Base-by-base conservation (phyloP, 2,329 filamentous ascomycete species). In the Sporothrix pallida region DNA sequence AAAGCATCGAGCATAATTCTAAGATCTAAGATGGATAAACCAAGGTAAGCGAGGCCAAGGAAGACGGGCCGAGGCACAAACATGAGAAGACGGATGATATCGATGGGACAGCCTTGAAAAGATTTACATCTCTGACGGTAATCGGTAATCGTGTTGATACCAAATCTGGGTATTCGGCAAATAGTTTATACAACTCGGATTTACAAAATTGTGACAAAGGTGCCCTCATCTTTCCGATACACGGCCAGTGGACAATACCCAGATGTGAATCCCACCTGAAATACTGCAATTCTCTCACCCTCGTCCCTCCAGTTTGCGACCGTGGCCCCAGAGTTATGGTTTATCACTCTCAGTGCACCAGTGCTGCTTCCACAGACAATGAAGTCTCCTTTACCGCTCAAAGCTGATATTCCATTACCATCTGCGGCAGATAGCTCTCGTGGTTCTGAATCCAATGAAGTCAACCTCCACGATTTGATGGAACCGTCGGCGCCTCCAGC, bases 361-460 rank as follows among this genome's bases (percentile, higher is more conserved):
- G 50, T 54, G 17, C 50, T 54, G 50, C 50, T 54, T n/a, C 50
- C 50, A 20, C 50, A n/a, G 50, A 52, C 50, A 52, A 54, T 54
- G 17, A 54, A 20, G 50, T 6, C 17, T 54, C 17, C 50, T 54
- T 54, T 20, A 54, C 15, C 50, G 50, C 17, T 17, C 17, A 54
- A 54, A 54, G 50, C 50, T 6, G 50, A 54, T 54, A 54, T 54
- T 54, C 50, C 50, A 54, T n/a, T 54, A 17, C 12, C 50, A 54
- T 54, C 50, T 54, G 50, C 50, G 15, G 15, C 50, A 54, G 8
- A 54, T 54, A 54, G 50, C 50, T 54, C 50, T n/a, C 50, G 50
- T 54, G 50, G 50, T 54, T 54, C 50, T 54, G 50, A 54, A 54
- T 54, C 50, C 15, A 54, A n/a, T 54, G 50, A 54, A 54, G 50